Evolutionary conservation across 805 yeast species (phyloP).

Genomic region (Saccharomycopsis javanensis): DNA sequence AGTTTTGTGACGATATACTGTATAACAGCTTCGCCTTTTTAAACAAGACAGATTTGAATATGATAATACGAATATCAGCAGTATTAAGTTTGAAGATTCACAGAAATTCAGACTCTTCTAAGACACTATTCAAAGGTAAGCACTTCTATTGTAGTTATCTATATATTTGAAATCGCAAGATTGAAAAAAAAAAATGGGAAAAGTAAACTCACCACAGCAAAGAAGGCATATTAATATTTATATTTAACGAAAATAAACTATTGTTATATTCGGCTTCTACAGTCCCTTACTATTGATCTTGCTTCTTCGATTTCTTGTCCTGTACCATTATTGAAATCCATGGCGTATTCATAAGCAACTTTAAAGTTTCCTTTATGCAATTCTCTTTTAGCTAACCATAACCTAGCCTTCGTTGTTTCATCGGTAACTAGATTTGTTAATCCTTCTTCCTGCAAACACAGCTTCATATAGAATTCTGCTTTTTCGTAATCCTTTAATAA

Average conservation of each 20-base stretch:
- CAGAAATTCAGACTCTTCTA: too few relatives aligned
- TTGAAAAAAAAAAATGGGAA: neutral
- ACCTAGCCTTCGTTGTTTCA: slow-evolving; percentile 67
- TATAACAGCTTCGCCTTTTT: too few relatives aligned
- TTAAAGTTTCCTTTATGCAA: slow-evolving; percentile 46
- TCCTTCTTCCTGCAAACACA: slow-evolving; percentile 50
- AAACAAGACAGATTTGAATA: too few relatives aligned
- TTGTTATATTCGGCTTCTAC: slow-evolving; percentile 3
- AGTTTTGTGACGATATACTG: too few relatives aligned
- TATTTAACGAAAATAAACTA: neutral
- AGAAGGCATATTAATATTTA: too few relatives aligned
- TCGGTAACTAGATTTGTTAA: slow-evolving; percentile 55
- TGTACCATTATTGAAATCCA: slow-evolving; percentile 60
- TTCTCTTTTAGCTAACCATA: slow-evolving; percentile 78
- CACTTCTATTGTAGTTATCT: too few relatives aligned
- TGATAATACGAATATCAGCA: too few relatives aligned
- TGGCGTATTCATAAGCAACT: slow-evolving; percentile 64
- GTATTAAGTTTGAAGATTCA: too few relatives aligned
- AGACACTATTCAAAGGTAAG: too few relatives aligned
- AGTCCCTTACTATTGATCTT: slow-evolving; percentile 64
- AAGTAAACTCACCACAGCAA: neutral
- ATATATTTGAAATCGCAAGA: too few relatives aligned
- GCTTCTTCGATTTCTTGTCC: slow-evolving; percentile 88
- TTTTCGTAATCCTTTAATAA: slow-evolving; percentile 40
- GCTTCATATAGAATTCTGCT: slow-evolving; percentile 53